Conservation (phyloP, 1,284 basidiomycete species). For the Papiliotrema nemorosa region DNA sequence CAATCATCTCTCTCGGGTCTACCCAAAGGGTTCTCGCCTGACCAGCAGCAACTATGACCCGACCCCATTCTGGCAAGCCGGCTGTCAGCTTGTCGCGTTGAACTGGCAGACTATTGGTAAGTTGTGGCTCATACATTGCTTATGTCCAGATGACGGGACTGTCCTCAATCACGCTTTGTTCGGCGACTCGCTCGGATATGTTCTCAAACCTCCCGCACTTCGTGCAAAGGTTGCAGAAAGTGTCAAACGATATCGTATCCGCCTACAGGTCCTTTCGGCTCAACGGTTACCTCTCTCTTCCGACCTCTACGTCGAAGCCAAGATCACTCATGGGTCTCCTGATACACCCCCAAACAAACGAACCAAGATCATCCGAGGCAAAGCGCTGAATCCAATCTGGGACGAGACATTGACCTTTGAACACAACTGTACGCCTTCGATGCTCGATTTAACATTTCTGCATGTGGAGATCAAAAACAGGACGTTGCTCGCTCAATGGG, state of each 20-base stretch:
- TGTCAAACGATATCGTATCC: constrained; percentile 52
- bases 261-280: constrained; percentile 73
- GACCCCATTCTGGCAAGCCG: constrained; percentile 82
- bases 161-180: constrained; percentile 96
- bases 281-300: constrained; percentile 82
- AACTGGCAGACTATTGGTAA: constrained; percentile 96
- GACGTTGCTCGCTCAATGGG: constrained; percentile 61
- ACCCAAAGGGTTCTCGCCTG: constrained; percentile 80
- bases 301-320: constrained; percentile 52
- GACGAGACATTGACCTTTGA: constrained; percentile 66
- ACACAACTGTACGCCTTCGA: constrained; percentile 66
- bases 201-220: constrained; percentile 81
- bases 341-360: constrained; percentile 4
- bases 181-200: constrained; percentile 81
- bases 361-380: constrained; percentile 63
- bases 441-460: constrained; percentile 78
- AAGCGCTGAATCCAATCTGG: constrained; percentile 89
- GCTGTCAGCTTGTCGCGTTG: constrained; percentile 89
- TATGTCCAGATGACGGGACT: constrained; percentile 67
- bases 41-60: constrained; percentile 88
- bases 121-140: constrained; percentile 27
- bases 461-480: constrained; percentile 70
- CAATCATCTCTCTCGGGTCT: constrained; percentile 79
- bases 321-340: constrained; percentile 12
- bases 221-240: constrained; percentile 63